phyloP scores from a whole-genome alignment of 768 basidiomycete species.

The Kockovaella imperatae region DNA sequence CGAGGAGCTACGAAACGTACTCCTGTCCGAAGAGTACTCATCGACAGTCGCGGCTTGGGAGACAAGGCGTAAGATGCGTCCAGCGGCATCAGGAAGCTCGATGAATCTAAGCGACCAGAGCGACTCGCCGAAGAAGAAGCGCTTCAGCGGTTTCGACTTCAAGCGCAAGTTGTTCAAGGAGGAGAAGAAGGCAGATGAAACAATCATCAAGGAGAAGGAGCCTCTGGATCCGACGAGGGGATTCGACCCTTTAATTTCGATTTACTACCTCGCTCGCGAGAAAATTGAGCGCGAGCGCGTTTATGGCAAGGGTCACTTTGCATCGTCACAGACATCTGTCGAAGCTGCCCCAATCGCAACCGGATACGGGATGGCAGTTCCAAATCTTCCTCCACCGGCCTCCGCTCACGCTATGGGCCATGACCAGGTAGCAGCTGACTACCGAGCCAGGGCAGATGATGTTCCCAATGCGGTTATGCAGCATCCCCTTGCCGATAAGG shows the following conservation, averaged over 20 bases:
- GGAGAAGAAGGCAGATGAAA: constrained; percentile 36
- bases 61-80: constrained; percentile 44
- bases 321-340: constrained; percentile 67
- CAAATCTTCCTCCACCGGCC: constrained; percentile 41
- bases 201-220: constrained; percentile 35
- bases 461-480: constrained; percentile 43
- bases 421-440: constrained; percentile 45
- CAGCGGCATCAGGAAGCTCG: constrained; percentile 15
- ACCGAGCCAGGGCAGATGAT: constrained; percentile 25
- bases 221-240: constrained; percentile 73
- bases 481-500: constrained; percentile 43
- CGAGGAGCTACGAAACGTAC: constrained; percentile 59
- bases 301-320: constrained; percentile 89
- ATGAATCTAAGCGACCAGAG: constrained; percentile 33
- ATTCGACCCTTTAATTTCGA: constrained; percentile 89
- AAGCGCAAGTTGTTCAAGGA: constrained; percentile 69
- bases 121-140: constrained; percentile 53
- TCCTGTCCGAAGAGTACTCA: constrained; percentile 69
- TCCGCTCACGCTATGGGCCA: constrained; percentile 52
- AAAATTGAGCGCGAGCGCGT: constrained; percentile 90
- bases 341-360: constrained; percentile 13
- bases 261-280: constrained; percentile 92
- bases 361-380: constrained; percentile 35
- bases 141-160: constrained; percentile 93
- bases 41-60: constrained; percentile 73